Conservation (phyloP, 73 alveolate species). For the Loxodes magnus region DNA sequence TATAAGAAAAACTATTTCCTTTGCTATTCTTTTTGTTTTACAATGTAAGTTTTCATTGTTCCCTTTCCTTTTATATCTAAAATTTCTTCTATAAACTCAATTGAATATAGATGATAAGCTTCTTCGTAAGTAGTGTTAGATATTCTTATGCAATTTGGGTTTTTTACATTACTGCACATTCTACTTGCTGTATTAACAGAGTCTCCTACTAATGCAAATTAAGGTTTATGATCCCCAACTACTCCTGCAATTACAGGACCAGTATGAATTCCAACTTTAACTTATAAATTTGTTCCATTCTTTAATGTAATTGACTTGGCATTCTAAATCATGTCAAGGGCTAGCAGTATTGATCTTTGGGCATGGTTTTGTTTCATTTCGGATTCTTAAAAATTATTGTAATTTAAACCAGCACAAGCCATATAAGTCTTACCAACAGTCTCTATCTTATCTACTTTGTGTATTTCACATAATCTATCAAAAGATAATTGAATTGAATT, state of each 20-base stretch:
- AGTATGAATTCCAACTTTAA: slow-evolving; percentile 90
- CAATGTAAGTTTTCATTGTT: too few species aligned
- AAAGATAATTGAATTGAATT: slow-evolving; percentile 49
- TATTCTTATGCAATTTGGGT: too few species aligned
- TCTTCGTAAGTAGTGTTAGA: too few species aligned
- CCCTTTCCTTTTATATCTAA: slow-evolving; percentile 10
- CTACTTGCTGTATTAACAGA: slow-evolving; percentile 96
- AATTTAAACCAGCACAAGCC: slow-evolving; percentile 68
- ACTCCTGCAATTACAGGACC: slow-evolving; percentile 97
- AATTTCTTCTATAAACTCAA: too few species aligned
- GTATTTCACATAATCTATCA: slow-evolving; percentile 44
- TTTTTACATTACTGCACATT: slow-evolving; percentile 75
- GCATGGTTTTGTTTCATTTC: slow-evolving; percentile 17
- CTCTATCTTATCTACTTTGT: slow-evolving; percentile 44
- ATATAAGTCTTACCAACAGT: too few species aligned
- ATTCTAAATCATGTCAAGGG: too few species aligned
- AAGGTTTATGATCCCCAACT: slow-evolving; percentile 94
- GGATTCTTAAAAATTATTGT: too few species aligned
- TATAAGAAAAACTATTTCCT: too few species aligned
- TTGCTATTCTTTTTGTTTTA: slow-evolving; percentile 11
- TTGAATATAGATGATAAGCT: too few species aligned
- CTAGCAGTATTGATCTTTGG: too few species aligned
- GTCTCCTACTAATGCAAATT: slow-evolving; percentile 94
- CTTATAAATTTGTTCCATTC: too few species aligned
- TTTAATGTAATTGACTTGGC: too few species aligned